Evolutionary conservation across 2,329 filamentous ascomycete species (phyloP), one percentile per base, ranked within the genome.

Genomic region (Monilinia laxa): DNA sequence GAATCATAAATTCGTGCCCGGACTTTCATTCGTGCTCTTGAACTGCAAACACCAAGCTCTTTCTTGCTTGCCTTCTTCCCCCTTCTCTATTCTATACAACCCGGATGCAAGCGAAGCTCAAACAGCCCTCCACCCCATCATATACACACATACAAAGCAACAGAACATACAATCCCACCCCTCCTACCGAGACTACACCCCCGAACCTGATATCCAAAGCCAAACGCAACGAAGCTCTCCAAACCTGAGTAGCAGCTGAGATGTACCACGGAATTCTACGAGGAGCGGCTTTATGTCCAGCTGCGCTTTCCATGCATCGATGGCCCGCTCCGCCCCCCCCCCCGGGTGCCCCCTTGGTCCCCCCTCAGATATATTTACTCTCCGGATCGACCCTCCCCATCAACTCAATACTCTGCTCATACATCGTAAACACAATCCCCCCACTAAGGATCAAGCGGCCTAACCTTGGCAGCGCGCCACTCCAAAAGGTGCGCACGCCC

Each of bases 361-460:
- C 31, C 31, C 31, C 31, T 73, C 77, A 96, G 70, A 98, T 86
- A 76, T 96, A 97, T 77, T 84, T 90, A 76, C 88, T 87, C 74
- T 96, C 85, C 0, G 95, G 95, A 77, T 99, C 95, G 63, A 93
- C 68, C 75, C 77, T 83, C 74, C 92, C 86, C 82, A 99, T 87
- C 67, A 93, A 74, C 64, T 97, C 94, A 82, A 98, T 98, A 68
- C 90, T 91, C 85, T 97, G 97, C 81, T 98, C 94, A 77, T 97
- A 95, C 89, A 98, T 96, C 28, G 95, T 96, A 76, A 99, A 99
- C 52, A 99, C 95, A 75, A 99, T 97, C 23, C 95, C 95, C 66
- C 95, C 95, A 75, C 93, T 97, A 78, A 98, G 79, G 53, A 97
- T 90, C 72, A 99, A 78, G 67, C 95, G 84, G 31, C 88, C 94